Percentiles rank a stretch among this genome's conserved stretches.
Evolutionary conservation across 345 rosid genomes (phyloP).

Genomic region (Trapa bicornis): DNA sequence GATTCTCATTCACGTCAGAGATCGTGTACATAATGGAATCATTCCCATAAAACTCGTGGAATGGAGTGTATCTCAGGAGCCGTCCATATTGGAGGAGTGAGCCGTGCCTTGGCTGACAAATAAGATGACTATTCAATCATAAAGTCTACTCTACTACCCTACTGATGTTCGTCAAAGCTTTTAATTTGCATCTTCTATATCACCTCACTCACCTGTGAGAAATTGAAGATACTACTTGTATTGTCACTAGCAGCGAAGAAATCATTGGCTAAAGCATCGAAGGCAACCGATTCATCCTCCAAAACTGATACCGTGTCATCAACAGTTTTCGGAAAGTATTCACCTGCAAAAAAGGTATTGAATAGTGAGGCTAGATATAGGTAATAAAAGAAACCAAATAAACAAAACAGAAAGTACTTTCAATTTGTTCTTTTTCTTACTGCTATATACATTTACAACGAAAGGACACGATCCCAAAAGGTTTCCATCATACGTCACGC

Average conservation of each 20-base stretch:
- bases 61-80: constrained; percentile 73
- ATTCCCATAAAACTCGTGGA: constrained; percentile 51
- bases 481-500: constrained; percentile 34
- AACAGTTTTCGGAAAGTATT: constrained; percentile 73
- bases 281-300: constrained; percentile 85
- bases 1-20: constrained; percentile 51
- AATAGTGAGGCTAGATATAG: not conserved
- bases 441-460: constrained; percentile 40
- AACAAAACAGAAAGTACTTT: not conserved
- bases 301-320: constrained; percentile 48
- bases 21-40: constrained; percentile 62
- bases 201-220: constrained; percentile 62
- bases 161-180: not conserved
- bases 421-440: constrained; percentile 27
- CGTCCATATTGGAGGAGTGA: constrained; percentile 59
- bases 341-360: constrained; percentile 28
- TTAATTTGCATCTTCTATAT: constrained; percentile 5
- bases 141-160: not conserved
- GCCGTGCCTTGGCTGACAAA: constrained; percentile 67
- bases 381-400: not conserved
- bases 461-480: constrained; percentile 50
- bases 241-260: constrained; percentile 53
- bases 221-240: constrained; percentile 44
- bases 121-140: not conserved
- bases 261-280: constrained; percentile 64